phyloP scores from a whole-genome alignment of 106 monocot species.

The Chionographis japonica region DNA sequence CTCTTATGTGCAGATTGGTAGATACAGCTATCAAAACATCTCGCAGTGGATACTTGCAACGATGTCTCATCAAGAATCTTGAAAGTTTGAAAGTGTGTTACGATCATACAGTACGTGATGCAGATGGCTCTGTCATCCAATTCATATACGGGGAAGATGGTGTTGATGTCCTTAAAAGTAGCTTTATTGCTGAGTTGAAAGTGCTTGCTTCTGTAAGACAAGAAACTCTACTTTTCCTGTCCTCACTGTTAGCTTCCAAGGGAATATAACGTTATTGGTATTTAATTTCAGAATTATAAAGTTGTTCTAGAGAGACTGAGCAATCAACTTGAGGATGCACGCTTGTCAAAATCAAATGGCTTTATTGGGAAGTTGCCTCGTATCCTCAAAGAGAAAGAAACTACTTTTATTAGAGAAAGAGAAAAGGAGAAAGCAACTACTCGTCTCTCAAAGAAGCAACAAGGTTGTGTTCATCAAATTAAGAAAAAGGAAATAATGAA shows the following conservation, averaged over 20 bases:
- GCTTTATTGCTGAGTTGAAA: constrained; percentile 64
- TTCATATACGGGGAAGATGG: constrained; percentile 96
- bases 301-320: constrained; percentile 43
- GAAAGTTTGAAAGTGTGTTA: constrained; percentile 91
- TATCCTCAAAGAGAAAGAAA: constrained; percentile 34
- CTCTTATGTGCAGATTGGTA: constrained; percentile 56
- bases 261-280: too few species aligned
- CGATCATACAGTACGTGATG: constrained; percentile 92
- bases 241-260: neutral
- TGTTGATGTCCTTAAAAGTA: constrained; percentile 85
- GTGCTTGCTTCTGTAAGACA: constrained; percentile 54
- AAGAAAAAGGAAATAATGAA: constrained; percentile 55
- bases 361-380: constrained; percentile 57
- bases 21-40: constrained; percentile 98
- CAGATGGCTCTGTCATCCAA: constrained; percentile 84
- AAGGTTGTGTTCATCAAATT: constrained; percentile 10
- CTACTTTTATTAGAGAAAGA: neutral
- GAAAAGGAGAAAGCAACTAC: constrained; percentile 20
- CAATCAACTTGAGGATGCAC: constrained; percentile 12
- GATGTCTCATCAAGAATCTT: constrained; percentile 87
- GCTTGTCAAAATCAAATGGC: constrained; percentile 36
- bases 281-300: constrained; percentile 54
- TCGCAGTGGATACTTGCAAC: constrained; percentile 93
- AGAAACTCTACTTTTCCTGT: neutral
- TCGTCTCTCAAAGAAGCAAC: constrained; percentile 19